Conservation (phyloP, 163 green algal genomes). For the Chlamydomonas reinhardtii region DNA sequence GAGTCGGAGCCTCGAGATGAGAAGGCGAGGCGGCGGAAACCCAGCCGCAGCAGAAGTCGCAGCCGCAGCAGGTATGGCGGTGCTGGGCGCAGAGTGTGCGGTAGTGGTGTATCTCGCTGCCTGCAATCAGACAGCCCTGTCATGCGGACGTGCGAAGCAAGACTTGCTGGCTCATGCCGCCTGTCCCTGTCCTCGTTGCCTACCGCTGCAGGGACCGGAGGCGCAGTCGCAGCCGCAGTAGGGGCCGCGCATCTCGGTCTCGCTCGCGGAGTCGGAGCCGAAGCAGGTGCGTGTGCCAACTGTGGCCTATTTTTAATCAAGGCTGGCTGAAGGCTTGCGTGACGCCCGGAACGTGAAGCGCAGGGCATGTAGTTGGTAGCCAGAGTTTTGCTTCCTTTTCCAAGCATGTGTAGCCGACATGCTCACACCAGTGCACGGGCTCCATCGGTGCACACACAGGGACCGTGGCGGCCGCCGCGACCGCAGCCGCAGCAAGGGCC, state of each 20-base stretch:
- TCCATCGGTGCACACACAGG: background rate
- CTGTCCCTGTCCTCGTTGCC: background rate
- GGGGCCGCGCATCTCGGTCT: background rate
- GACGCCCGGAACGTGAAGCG: background rate
- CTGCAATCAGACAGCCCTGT: too few species aligned
- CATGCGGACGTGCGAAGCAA: background rate
- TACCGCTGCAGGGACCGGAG: background rate
- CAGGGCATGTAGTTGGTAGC: too few species aligned
- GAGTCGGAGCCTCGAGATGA: background rate
- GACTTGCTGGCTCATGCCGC: background rate
- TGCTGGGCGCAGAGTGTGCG: background rate
- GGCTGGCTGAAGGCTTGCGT: background rate
- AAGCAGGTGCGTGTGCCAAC: background rate
- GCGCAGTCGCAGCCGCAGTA: conserved; percentile 14
- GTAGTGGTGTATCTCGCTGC: too few species aligned
- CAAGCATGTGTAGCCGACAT: too few species aligned
- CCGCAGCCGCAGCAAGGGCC: background rate
- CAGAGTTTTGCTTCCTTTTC: too few species aligned
- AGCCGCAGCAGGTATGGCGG: background rate
- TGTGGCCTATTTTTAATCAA: background rate
- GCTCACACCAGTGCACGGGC: too few species aligned
- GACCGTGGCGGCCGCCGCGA: background rate
- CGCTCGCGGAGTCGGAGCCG: background rate
- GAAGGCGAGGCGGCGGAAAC: background rate
- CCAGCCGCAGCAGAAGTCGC: background rate